Evolutionary conservation across 179 eudicot genomes (phyloP).

Genomic region (Monotropa hypopitys): DNA sequence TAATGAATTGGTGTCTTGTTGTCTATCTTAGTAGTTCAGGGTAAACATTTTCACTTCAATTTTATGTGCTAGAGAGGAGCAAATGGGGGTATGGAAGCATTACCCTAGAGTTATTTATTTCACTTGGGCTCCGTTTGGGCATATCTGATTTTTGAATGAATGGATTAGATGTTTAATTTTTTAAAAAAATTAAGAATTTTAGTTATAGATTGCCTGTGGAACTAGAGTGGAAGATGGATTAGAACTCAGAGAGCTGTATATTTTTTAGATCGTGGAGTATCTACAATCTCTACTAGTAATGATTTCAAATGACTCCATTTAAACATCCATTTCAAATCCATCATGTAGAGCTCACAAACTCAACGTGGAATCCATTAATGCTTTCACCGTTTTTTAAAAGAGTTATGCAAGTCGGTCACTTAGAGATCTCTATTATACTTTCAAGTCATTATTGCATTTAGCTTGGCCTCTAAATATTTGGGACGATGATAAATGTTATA

Average conservation of each 20-base stretch:
- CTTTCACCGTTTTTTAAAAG: background rate
- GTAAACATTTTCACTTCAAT: background rate
- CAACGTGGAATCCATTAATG: background rate
- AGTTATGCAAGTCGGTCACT: background rate
- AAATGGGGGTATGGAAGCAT: background rate
- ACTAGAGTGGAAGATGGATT: background rate
- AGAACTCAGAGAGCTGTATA: background rate
- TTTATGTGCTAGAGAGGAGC: background rate
- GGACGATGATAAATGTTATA: background rate
- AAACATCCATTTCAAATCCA: background rate
- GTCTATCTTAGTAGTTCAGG: background rate
- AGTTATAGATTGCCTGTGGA: background rate
- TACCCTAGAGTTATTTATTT: background rate
- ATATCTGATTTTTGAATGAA: background rate
- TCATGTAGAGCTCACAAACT: background rate
- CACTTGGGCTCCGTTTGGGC: background rate
- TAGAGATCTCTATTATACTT: background rate
- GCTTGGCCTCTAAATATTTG: background rate
- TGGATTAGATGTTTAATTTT: background rate
- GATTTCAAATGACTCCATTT: background rate
- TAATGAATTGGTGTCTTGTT: background rate
- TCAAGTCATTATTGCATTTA: background rate
- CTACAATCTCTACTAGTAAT: background rate
- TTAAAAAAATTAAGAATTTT: background rate
- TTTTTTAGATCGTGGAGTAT: background rate